Base-by-base conservation (phyloP, 2,329 filamentous ascomycete genomes). In the Lachnum nothofagi region DNA sequence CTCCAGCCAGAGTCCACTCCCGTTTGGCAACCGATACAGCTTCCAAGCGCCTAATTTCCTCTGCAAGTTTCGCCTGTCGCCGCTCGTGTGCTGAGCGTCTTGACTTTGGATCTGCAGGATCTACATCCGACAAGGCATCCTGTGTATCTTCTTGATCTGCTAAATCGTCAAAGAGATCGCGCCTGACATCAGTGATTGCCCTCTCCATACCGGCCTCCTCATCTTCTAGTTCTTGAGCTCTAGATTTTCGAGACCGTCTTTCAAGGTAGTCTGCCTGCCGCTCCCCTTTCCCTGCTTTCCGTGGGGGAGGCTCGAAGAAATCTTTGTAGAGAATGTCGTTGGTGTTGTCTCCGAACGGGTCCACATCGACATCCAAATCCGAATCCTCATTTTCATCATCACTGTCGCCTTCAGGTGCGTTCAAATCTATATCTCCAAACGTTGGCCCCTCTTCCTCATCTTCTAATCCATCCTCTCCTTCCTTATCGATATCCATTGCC, bases 21-120 rank as follows among this genome's bases (percentile, higher is more conserved):
- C 90, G 85, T 70, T 95, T 94, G 24, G 88, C 86, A 1, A 97
- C 85, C 46, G 91, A 91, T 23, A 85, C 88, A 3, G 88, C 83
- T 74, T 98, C 93, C 16, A 98, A 80, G 51, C 86, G 84, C 55
- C 91, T 87, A 58, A 98, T 98, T 67, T 97, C 89, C 63, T 94
- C 86, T 5, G 83, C 82, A 39, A 97, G 77, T 60, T 89, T 90
- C 46, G 88, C 88, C 67, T 91, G 89, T 52, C 86, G 79, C 45
- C 88, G 83, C 70, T 97, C 89, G 67, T 97, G 89, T 4, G 86
- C 82, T 12, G 91, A 96, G 38, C 80, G 79, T 42, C 86, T 78
- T n/a, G 83, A 85, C 62, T 79, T 84, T 12, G 83, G 80, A 57
- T 91, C 82, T 35, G 80, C 79, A 1, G 81, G 80, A 27, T 86